Conservation (phyloP, 495 filamentous ascomycete genomes). For the Aspergillus mulundensis region DNA sequence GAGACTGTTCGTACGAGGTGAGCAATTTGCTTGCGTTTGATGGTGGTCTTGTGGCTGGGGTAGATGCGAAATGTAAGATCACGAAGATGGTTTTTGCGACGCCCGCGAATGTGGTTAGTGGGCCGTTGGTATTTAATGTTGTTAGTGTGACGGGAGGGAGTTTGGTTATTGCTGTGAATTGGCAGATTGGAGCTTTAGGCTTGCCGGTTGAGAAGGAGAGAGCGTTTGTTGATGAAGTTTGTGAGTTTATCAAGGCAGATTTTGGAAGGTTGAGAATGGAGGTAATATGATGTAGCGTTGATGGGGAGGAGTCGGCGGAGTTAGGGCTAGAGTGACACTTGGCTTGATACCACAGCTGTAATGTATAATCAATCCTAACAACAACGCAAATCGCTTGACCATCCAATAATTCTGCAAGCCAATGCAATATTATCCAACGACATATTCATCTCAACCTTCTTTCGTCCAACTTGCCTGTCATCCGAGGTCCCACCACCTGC, state of each 20-base stretch:
- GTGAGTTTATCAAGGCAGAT: constrained; percentile 15
- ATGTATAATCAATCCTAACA: no score
- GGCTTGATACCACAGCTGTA: no score
- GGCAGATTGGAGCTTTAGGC: constrained; percentile 24
- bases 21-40: constrained; percentile 28
- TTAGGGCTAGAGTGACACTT: no score
- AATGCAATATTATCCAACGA: no score
- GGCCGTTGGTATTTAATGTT: constrained; percentile 23
- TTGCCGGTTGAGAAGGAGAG: constrained; percentile 13
- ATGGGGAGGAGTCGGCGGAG: no score
- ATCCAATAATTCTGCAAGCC: no score
- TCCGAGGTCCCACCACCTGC: no score
- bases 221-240: constrained; percentile 18
- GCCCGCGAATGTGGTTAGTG: constrained; percentile 23
- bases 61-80: constrained; percentile 12
- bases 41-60: neutral
- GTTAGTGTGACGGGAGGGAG: constrained; percentile 24
- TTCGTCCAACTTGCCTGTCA: no score
- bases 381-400: no score
- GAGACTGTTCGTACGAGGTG: constrained; percentile 26
- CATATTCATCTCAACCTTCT: no score
- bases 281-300: neutral
- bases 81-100: constrained; percentile 28
- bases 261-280: neutral
- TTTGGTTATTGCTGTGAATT: constrained; percentile 21